Evolutionary conservation across 345 rosid genomes (phyloP).

Genomic region (Hibiscus tridactylites): DNA sequence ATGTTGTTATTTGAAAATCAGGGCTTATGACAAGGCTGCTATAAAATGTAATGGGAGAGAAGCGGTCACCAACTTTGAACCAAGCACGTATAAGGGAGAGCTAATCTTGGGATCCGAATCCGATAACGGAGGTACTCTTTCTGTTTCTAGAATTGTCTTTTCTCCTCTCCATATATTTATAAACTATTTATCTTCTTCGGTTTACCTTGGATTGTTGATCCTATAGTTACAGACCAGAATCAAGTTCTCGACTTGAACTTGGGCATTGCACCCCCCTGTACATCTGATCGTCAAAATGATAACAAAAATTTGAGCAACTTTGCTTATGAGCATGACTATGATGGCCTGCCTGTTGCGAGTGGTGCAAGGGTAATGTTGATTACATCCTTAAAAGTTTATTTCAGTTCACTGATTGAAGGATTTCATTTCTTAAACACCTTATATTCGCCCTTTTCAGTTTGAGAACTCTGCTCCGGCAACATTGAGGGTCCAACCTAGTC

Average conservation of each 20-base stretch:
- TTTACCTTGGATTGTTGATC: not conserved
- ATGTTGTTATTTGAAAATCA: conserved; percentile 20
- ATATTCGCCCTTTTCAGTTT: conserved; percentile 18
- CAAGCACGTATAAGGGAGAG: conserved; percentile 52
- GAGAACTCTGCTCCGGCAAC: conserved; percentile 21
- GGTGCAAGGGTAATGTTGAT: conserved; percentile 22
- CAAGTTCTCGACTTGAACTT: conserved; percentile 45
- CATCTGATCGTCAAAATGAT: conserved; percentile 18
- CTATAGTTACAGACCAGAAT: conserved; percentile 24
- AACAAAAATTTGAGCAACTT: conserved; percentile 5
- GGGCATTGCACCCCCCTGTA: conserved; percentile 44
- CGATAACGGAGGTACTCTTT: conserved; percentile 23
- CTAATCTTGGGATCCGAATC: conserved; percentile 19
- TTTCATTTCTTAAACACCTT: not conserved
- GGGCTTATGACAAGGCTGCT: conserved; percentile 96
- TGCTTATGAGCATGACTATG: conserved; percentile 13
- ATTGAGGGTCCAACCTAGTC: conserved; percentile 17
- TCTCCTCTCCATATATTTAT: not conserved
- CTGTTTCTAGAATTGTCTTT: not conserved
- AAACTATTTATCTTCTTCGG: not conserved
- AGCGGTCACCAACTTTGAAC: conserved; percentile 87
- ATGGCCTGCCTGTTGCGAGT: conserved; percentile 14
- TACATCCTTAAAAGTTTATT: not conserved
- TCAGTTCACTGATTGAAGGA: not conserved
- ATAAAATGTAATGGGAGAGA: conserved; percentile 80